Base-by-base conservation (phyloP, 441 rosid species). In the Populus hybrid region DNA sequence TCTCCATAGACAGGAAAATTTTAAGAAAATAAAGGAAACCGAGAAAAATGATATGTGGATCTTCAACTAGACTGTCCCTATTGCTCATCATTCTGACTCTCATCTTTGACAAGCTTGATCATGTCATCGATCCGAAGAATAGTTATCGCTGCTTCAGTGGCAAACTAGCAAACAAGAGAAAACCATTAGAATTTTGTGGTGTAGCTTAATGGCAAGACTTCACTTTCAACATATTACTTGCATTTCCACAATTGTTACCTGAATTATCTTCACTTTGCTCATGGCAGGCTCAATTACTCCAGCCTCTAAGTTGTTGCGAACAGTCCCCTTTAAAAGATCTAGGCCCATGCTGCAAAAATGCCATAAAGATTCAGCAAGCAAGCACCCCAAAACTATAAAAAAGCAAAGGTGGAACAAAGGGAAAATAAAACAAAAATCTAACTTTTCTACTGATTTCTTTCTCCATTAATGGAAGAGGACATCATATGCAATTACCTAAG, bases 221-320 rank as follows among this genome's bases (percentile, higher is more conserved):
- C 71, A 14, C 24, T 59, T 20, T 24, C 11, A 28, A 14, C n/a
- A 1, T 8, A 69, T 32, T 2, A 67, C n/a, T 32, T 8, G 10
- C 11, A 53, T 3, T 3, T 10, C 12, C 69, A 28, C 46, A 28
- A 20, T 40, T 67, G 64, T 74, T 85, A 94, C 99, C 99, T 97
- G 99, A 85, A 97, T 90, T 70, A 97, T 97, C 89, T 97, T 97
- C 80, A 97, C 98, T 93, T 97, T 97, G 95, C 99, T 97, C 99
- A 97, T 97, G 40, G 99, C 98, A 8, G 99, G 99, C 78, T 97
- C 99, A 30, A 96, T 93, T 46, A 95, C 97, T 81, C 98, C 99
- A 10, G 99, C 99, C 83, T 94, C 99, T 76, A 96, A 85, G 86
- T 93, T 96, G 92, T 94, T 95, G 21, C 98, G 94, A 79, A 92